Base-by-base conservation (phyloP, 2,329 filamentous ascomycete species). In the Talaromyces verruculosus region DNA sequence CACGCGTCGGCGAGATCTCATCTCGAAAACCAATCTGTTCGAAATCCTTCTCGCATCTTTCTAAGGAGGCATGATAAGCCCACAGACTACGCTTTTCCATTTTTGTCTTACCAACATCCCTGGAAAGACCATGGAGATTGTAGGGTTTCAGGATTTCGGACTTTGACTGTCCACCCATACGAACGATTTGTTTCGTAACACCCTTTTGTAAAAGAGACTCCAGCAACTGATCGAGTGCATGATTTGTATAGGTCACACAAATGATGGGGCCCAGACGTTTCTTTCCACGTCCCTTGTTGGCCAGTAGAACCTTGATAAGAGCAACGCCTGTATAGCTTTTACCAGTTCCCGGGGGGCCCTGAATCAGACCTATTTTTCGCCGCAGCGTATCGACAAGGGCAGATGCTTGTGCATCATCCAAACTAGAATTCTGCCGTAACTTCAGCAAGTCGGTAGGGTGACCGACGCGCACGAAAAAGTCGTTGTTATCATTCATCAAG, bases 311-410 rank as follows among this genome's bases (percentile, higher is more conserved):
- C 67, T 84, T 84, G 66, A 89, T 83, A n/a, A 91, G 73, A 51
- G 84, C 80, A 1, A 87, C 81, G 2, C 88, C 88, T 0, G 84
- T 81, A 68, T 84, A 90, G 3, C 81, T 85, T 72, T 91, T 91
- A 0, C 89, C 89, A 0, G 89, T 91, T 0, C 89, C 89, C 0
- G 89, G 89, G 0, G 89, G 89, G 0, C 89, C 89, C 76, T 91
- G 88, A 11, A 91, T 88, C 4, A 91, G 78, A 1, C 86, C 84
- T 8, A 90, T 74, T 39, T 82, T 81, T 0, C 82, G 80, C 0
- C 78, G 80, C 0, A 91, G 74, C 2, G 85, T 81, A 19, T 82
- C 76, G 0, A 88, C 68, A 0, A 90, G 73, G 1, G 87, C 86
- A 3, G 69, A 66, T 4, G 83, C 82, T 69, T 84, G 82, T 1